Evolutionary conservation across 805 yeast species (phyloP), one percentile per base, ranked within the genome.

Genomic region (Yamadazyma olivae): DNA sequence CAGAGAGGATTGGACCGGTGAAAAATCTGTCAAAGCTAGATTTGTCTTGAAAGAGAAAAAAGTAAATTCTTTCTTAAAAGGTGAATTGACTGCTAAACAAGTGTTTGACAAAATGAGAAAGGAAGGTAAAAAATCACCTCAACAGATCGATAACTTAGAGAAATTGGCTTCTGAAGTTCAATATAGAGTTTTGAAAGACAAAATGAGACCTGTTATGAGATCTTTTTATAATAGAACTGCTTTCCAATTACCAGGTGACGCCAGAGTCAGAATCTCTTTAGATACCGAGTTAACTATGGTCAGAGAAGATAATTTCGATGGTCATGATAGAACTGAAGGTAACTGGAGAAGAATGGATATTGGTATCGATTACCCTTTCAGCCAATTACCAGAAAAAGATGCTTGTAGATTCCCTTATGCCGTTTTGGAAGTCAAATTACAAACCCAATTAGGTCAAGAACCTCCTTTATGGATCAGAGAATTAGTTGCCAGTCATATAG

Each of bases 1-100:
- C 58, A 78, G 99, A 62, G 99, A 93, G 63, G 99, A 93, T 69
- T 91, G 99, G 99, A 93, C 99, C 3, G 99, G 99, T 50, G 99
- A 93, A 61, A 91, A 91, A 64, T 87, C 96, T n/a, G 99, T 93
- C 46, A 93, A 93, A 65, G 98, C 98, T 4, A 77, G 99, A 59
- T 93, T 93, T 64, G 81, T 91, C 15, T 66, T 93, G 48, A 93
- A 90, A 60, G 99, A 93, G 59, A 87, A 83, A 59, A 76, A 88
- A 54, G 89, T 91, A 33, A 93, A 93, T 56, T 78, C 79, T 33
- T 93, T 88, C 59, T 59, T 91, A 66, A 64, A 67, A 23, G 99
- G 99, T 48, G 78, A 77, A 33, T 89, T 75, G 57, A 86, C 97
- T 16, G 95, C 90, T 8, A 75, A 77, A 30, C 93, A 89, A 60